Evolutionary conservation across 2,329 filamentous ascomycete genomes (phyloP).

Genomic region (Cytospora mali): DNA sequence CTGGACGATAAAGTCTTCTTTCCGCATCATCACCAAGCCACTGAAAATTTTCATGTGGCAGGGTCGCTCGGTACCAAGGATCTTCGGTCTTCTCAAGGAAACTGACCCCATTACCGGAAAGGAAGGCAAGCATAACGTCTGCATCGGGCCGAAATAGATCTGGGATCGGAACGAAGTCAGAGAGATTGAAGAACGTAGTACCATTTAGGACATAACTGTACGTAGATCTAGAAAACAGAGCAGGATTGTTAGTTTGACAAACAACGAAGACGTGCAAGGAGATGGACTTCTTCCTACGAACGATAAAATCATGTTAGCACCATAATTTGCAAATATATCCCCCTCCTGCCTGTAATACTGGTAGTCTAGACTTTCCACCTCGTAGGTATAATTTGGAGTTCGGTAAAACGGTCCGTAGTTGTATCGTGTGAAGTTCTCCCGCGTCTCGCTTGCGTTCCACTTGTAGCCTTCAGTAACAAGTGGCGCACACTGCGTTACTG

Average conservation of each 20-base stretch:
- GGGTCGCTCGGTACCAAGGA: constrained; percentile 19
- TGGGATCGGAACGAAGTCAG: neutral
- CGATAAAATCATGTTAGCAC: neutral
- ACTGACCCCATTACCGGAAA: constrained; percentile 9
- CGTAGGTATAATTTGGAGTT: neutral
- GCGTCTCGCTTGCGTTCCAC: neutral
- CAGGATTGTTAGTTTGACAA: too few species aligned
- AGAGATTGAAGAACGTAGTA: fast-evolving
- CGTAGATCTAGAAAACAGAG: too few species aligned
- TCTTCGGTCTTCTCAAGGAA: neutral
- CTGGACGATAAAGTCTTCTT: neutral
- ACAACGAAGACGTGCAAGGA: too few species aligned
- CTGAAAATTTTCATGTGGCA: neutral
- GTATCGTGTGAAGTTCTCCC: constrained; percentile 7
- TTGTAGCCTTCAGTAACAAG: constrained; percentile 1
- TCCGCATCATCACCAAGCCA: too few species aligned
- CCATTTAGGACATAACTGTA: neutral
- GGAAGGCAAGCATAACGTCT: constrained; percentile 13
- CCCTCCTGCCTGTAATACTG: neutral
- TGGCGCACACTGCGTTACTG: constrained; percentile 5
- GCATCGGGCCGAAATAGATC: neutral
- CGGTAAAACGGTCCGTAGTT: neutral
- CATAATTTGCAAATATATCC: fast-evolving
- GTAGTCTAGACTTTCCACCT: neutral
- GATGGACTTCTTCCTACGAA: neutral